Percentiles rank a stretch among this genome's conserved stretches.
Evolutionary conservation across 192 early-diverging fungal species (phyloP).

Genomic region (Lobosporangium transversale): DNA sequence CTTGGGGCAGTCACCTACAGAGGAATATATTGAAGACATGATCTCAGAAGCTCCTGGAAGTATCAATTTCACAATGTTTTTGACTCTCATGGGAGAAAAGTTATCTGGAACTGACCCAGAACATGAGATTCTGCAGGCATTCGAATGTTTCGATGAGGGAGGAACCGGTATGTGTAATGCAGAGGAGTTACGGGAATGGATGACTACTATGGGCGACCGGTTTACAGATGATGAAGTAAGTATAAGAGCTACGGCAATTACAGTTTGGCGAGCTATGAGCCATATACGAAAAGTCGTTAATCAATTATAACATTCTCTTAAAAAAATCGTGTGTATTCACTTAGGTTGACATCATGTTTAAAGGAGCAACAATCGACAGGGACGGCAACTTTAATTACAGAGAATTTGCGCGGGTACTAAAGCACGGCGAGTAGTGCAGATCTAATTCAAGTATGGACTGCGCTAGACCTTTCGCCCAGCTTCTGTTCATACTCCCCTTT

Average conservation of each 20-base stretch:
- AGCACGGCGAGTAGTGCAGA: slow-evolving; percentile 82
- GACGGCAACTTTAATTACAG: slow-evolving; percentile 89
- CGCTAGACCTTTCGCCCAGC: no score
- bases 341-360: slow-evolving; percentile 92
- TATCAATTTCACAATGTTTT: slow-evolving; percentile 99
- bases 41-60: slow-evolving; percentile 84
- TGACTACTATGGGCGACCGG: slow-evolving; percentile 95
- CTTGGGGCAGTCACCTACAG: slow-evolving; percentile 64
- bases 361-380: slow-evolving; percentile 82
- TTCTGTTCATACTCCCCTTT: no score
- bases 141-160: slow-evolving; percentile 91
- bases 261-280: no score
- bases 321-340: no score
- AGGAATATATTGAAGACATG: slow-evolving; percentile 90
- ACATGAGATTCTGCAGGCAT: slow-evolving; percentile 89
- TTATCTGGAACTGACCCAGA: slow-evolving; percentile 92
- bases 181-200: slow-evolving; percentile 82
- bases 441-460: no score
- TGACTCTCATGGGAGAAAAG: slow-evolving; percentile 96
- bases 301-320: no score
- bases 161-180: slow-evolving; percentile 83
- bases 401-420: slow-evolving; percentile 91
- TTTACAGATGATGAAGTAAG: slow-evolving; percentile 90
- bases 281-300: no score
- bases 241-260: no score